Percentiles rank a stretch among this genome's conserved stretches.
Evolutionary conservation across 495 filamentous ascomycete species (phyloP).

Genomic region (Clohesyomyces aquaticus): DNA sequence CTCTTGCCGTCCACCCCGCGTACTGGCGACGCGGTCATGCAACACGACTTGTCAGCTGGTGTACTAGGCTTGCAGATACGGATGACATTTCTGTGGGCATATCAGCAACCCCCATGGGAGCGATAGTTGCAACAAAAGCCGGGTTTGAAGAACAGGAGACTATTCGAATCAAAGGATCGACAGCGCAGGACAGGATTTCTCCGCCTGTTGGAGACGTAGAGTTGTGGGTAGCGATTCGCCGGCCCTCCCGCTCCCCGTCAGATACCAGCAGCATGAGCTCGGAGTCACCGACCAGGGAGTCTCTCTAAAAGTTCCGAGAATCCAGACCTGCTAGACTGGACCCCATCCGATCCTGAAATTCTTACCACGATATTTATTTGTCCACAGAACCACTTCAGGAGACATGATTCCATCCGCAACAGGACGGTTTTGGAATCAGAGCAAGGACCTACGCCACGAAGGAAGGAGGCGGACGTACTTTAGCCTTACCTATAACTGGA

Average conservation of each 20-base stretch:
- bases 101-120: conserved; percentile 30
- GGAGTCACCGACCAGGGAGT: conserved; percentile 6
- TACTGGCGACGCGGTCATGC: conserved; percentile 37
- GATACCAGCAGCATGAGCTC: conserved; percentile 12
- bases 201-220: conserved; percentile 11
- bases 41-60: conserved; percentile 28
- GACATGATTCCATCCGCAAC: no score
- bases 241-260: conserved; percentile 4
- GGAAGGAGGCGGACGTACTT: no score
- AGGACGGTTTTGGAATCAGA: no score
- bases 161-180: conserved; percentile 15
- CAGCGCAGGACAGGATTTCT: neutral
- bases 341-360: conserved; percentile 1
- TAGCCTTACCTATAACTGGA: no score
- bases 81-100: conserved; percentile 24
- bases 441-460: no score
- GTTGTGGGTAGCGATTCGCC: conserved; percentile 25
- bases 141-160: conserved; percentile 28
- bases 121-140: conserved; percentile 16
- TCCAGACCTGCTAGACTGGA: no score
- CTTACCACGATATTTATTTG: no score
- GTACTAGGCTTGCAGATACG: conserved; percentile 30
- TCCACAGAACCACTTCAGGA: no score
- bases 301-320: neutral
- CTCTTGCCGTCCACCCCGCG: conserved; percentile 36